Percentiles rank a stretch among this genome's conserved stretches.
These are phyloP conservation scores for Blastobotrys arbuscula DNA, from an alignment of 1,139 yeast species.

Conservation along the genomic window DNA sequence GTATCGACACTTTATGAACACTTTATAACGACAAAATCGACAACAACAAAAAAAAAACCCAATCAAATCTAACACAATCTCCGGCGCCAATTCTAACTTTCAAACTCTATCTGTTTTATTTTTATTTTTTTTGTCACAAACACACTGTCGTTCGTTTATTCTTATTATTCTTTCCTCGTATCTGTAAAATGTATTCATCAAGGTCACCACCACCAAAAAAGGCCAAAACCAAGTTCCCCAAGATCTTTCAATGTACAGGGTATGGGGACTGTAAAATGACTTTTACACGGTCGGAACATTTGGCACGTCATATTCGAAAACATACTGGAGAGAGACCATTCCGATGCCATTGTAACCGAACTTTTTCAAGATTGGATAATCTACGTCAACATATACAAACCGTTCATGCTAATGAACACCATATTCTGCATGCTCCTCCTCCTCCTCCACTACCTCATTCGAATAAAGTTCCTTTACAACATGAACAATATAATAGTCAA, in stretches of 20 bases:
- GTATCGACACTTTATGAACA: no score
- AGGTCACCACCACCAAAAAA: constrained; percentile 18
- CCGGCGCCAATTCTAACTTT: no score
- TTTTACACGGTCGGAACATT: constrained; percentile 82
- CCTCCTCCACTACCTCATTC: constrained; percentile 27
- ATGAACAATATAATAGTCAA: constrained; percentile 6
- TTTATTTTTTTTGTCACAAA: no score
- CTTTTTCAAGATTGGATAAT: constrained; percentile 81
- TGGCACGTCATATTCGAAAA: constrained; percentile 86
- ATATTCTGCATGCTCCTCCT: constrained; percentile 33
- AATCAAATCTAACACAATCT: no score
- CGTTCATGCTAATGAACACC: constrained; percentile 76
- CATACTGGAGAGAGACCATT: constrained; percentile 96
- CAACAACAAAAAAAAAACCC: no score
- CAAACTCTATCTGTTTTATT: no score
- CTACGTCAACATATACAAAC: constrained; percentile 89
- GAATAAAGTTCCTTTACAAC: constrained; percentile 24
- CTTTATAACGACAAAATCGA: no score
- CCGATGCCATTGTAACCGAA: constrained; percentile 77
- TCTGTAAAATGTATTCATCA: no score
- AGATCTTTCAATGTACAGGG: constrained; percentile 78
- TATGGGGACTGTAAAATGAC: constrained; percentile 85
- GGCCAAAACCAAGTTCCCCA: constrained; percentile 35
- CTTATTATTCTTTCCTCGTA: no score
- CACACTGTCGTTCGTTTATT: no score